phyloP scores from a whole-genome alignment of 331 rosid genomes.

The Ulmus americana region DNA sequence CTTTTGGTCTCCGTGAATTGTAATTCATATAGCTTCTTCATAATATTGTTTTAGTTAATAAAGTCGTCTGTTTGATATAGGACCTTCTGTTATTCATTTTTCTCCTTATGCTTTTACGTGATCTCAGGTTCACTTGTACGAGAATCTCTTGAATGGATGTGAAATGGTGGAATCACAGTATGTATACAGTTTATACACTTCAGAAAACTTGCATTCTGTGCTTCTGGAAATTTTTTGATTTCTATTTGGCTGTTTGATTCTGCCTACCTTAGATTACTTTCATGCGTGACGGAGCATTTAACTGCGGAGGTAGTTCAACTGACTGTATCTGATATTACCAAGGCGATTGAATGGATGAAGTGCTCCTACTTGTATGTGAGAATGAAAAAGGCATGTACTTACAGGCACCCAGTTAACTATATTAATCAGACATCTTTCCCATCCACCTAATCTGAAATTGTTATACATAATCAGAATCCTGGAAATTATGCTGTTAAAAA shows the following conservation, averaged over 20 bases:
- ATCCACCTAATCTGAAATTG: slow-evolving; percentile 10
- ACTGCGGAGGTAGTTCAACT: slow-evolving; percentile 93
- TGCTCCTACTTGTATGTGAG: slow-evolving; percentile 79
- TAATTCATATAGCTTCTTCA: background rate
- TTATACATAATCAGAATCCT: slow-evolving; percentile 60
- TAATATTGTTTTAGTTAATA: slow-evolving; percentile 11
- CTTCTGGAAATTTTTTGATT: slow-evolving; percentile 12
- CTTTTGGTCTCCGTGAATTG: background rate
- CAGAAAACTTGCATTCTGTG: background rate
- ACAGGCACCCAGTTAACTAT: slow-evolving; percentile 8
- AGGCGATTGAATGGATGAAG: slow-evolving; percentile 94
- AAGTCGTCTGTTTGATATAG: slow-evolving; percentile 1
- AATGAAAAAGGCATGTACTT: slow-evolving; percentile 69
- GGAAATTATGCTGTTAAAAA: slow-evolving; percentile 52
- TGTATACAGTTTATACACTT: slow-evolving; percentile 23
- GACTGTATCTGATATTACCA: slow-evolving; percentile 77
- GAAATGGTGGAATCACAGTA: slow-evolving; percentile 98
- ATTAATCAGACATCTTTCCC: slow-evolving; percentile 11
- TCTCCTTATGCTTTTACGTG: slow-evolving; percentile 15
- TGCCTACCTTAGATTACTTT: slow-evolving; percentile 53
- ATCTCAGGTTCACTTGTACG: slow-evolving; percentile 83
- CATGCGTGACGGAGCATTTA: slow-evolving; percentile 91
- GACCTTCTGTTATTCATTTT: slow-evolving; percentile 9
- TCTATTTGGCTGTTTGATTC: slow-evolving; percentile 23
- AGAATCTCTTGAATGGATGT: slow-evolving; percentile 89